phyloP scores from a whole-genome alignment of 2,329 filamentous ascomycete genomes.

The Diaporthe sp. region DNA sequence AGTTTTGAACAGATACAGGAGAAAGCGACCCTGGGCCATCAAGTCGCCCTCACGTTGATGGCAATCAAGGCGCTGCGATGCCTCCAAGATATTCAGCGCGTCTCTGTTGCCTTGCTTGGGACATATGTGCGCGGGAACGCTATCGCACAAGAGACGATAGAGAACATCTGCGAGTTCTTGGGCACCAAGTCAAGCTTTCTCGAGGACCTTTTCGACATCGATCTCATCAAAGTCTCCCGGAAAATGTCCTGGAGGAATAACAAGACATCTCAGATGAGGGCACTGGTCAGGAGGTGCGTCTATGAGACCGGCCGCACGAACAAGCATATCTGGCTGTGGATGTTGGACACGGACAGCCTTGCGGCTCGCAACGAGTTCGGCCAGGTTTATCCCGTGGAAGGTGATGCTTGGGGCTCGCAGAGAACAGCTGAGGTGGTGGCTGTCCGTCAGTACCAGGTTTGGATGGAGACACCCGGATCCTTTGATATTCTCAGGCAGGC shows the following conservation, averaged over 20 bases:
- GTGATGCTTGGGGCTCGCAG: background rate
- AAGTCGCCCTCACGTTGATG: background rate
- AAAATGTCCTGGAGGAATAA: background rate
- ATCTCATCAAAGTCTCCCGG: too few species aligned
- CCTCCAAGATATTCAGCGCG: background rate
- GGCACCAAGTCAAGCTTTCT: too few species aligned
- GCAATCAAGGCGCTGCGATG: background rate
- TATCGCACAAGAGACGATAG: background rate
- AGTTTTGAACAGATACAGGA: background rate
- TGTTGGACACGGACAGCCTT: background rate
- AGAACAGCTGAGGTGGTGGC: background rate
- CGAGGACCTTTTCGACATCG: too few species aligned
- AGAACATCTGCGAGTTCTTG: too few species aligned
- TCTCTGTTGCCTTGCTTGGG: too few species aligned
- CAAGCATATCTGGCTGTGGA: background rate
- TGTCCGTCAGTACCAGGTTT: background rate
- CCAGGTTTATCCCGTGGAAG: background rate
- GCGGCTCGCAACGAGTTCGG: background rate
- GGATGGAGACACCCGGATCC: conserved; percentile 10
- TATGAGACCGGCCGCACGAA: background rate
- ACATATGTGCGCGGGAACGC: background rate
- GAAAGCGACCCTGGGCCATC: background rate
- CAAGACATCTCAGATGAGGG: background rate
- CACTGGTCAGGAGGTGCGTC: background rate
- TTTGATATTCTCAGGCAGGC: background rate